phyloP scores from a whole-genome alignment of 345 rosid species.

The Rhodamnia argentea region DNA sequence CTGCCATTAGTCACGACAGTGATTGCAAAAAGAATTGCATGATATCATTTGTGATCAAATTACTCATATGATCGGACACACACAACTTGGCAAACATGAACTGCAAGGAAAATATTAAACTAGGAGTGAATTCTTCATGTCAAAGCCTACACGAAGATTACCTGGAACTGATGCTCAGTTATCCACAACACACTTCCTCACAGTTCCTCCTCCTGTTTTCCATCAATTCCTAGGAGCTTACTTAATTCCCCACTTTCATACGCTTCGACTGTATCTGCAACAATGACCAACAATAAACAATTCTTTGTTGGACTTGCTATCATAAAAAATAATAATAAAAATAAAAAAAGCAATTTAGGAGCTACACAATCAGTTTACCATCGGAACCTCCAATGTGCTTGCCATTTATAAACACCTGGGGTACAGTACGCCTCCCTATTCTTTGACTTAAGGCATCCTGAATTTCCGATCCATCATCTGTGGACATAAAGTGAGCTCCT shows the following conservation, averaged over 20 bases:
- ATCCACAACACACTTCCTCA: not conserved
- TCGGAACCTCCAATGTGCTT: constrained; percentile 93
- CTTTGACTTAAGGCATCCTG: constrained; percentile 60
- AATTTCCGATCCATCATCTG: constrained; percentile 69
- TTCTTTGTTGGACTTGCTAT: not conserved
- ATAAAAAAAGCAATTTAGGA: not conserved
- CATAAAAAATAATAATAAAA: not conserved
- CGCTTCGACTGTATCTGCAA: constrained; percentile 70
- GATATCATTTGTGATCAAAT: not conserved
- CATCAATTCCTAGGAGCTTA: constrained; percentile 50
- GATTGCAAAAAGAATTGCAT: not conserved
- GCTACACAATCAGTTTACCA: constrained; percentile 17
- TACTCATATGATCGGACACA: not conserved
- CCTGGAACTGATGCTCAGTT: not conserved
- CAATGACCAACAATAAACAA: not conserved
- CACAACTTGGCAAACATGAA: not conserved
- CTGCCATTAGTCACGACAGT: not conserved
- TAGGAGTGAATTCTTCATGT: not conserved
- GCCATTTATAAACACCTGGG: constrained; percentile 81
- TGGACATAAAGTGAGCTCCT: not conserved
- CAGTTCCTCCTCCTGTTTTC: not conserved
- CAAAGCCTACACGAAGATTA: not conserved
- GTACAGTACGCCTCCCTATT: constrained; percentile 73
- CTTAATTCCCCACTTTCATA: constrained; percentile 61
- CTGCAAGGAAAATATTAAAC: not conserved